Evolutionary conservation across 768 basidiomycete species (phyloP).

Genomic region (Chalciporus pseudorubinellus): DNA sequence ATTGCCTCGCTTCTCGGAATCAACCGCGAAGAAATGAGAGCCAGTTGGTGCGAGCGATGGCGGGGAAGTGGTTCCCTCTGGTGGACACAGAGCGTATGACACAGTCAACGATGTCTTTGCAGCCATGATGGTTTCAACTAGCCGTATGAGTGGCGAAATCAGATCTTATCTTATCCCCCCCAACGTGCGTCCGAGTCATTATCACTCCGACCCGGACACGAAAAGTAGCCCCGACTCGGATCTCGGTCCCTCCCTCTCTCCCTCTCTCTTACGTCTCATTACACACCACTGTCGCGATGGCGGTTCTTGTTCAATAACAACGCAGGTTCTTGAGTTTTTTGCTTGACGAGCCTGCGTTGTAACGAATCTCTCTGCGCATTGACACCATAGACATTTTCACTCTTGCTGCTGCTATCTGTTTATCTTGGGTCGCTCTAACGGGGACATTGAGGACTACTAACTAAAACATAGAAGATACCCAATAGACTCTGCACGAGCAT

Average conservation of each 20-base stretch:
- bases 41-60: conserved; percentile 21
- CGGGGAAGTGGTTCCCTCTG: conserved; percentile 14
- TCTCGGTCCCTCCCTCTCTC: not conserved
- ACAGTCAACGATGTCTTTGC: conserved; percentile 13
- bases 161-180: conserved; percentile 19
- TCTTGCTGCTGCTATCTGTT: not conserved
- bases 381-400: conserved; percentile 2
- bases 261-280: conserved; percentile 3
- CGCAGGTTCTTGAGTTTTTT: conserved; percentile 36
- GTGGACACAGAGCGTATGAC: conserved; percentile 24
- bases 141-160: not conserved
- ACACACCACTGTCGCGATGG: conserved; percentile 37
- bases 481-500: conserved; percentile 11
- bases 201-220: conserved; percentile 12
- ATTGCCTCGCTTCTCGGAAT: conserved; percentile 15
- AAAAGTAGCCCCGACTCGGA: not conserved
- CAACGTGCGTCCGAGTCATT: conserved; percentile 8
- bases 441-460: not conserved
- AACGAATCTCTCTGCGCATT: not conserved
- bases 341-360: conserved; percentile 22
- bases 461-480: conserved; percentile 17
- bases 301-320: conserved; percentile 52
- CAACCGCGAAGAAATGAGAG: conserved; percentile 26
- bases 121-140: conserved; percentile 13
- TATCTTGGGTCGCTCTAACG: not conserved